phyloP scores from a whole-genome alignment of 352 stramenopile species.

The Pythium volutum region DNA sequence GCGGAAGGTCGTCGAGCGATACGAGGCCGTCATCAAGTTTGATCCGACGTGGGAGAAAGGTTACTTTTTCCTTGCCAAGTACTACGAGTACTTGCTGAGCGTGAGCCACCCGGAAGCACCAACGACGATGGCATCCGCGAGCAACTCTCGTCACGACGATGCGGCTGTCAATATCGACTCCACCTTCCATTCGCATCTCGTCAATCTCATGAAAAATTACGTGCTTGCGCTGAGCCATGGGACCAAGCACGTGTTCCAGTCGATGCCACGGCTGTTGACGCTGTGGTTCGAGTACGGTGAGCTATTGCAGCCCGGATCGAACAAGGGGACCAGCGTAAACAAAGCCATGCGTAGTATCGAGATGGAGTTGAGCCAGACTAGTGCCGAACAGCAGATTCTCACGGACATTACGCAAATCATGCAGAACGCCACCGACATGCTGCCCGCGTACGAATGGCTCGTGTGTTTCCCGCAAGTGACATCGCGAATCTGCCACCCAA shows the following conservation, averaged over 20 bases:
- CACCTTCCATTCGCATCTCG: conserved; percentile 66
- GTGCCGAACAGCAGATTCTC: conserved; percentile 56
- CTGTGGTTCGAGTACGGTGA: conserved; percentile 97
- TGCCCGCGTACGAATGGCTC: conserved; percentile 94
- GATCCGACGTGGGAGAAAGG: conserved; percentile 93
- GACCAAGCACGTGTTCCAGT: conserved; percentile 97
- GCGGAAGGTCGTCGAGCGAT: conserved; percentile 92
- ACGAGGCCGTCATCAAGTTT: conserved; percentile 93
- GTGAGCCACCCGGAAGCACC: conserved; percentile 56
- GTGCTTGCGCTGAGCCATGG: conserved; percentile 74
- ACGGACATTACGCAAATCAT: conserved; percentile 64
- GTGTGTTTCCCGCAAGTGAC: conserved; percentile 98
- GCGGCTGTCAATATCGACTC: conserved; percentile 43
- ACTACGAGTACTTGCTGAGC: conserved; percentile 90
- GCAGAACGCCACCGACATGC: conserved; percentile 42
- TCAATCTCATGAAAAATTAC: conserved; percentile 95
- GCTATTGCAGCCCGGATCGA: conserved; percentile 43
- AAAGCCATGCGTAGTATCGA: conserved; percentile 67
- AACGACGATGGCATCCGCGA: conserved; percentile 32
- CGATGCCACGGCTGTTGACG: conserved; percentile 95
- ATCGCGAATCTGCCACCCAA: conserved; percentile 92
- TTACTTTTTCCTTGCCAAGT: conserved; percentile 89
- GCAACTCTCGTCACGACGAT: conserved; percentile 33
- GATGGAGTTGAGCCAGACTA: conserved; percentile 50
- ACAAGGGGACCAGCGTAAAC: conserved; percentile 42